Evolutionary conservation across 192 early-diverging fungal genomes (phyloP).

Genomic region (Funneliformis mosseae): DNA sequence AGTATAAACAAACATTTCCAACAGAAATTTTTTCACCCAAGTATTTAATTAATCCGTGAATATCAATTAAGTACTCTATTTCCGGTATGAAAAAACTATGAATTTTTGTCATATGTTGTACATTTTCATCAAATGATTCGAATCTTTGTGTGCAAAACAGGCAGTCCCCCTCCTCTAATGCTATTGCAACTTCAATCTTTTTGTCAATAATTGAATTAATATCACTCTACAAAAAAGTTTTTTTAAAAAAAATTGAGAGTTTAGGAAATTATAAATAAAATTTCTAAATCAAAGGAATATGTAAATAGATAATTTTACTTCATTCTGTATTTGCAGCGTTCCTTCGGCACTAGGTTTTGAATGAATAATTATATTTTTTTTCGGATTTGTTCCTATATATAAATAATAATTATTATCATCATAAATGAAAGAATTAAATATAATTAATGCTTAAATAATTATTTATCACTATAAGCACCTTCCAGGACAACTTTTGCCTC

Average conservation of each 20-base stretch:
- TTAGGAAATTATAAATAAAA: no score
- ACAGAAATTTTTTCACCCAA: slow-evolving; percentile 94
- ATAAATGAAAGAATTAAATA: background rate
- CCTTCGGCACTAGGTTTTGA: background rate
- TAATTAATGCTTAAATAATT: no score
- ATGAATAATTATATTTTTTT: background rate
- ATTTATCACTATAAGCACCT: background rate
- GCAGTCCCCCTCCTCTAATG: slow-evolving; percentile 78
- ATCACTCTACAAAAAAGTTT: slow-evolving; percentile 54
- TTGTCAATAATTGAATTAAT: slow-evolving; percentile 82
- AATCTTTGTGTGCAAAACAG: slow-evolving; percentile 85
- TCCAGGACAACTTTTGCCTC: slow-evolving; percentile 47
- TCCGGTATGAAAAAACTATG: slow-evolving; percentile 98
- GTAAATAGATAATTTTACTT: background rate
- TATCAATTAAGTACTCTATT: slow-evolving; percentile 88
- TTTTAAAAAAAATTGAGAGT: background rate
- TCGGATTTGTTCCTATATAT: background rate
- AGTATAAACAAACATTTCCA: slow-evolving; percentile 94
- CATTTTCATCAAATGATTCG: slow-evolving; percentile 68
- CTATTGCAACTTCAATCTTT: slow-evolving; percentile 72
- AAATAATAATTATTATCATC: background rate
- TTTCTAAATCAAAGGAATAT: background rate
- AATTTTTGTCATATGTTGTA: slow-evolving; percentile 88
- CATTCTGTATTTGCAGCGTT: background rate
- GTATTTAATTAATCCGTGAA: slow-evolving; percentile 87